Conservation (phyloP, 495 filamentous ascomycete genomes). For the Tetracladium marchalianum region DNA sequence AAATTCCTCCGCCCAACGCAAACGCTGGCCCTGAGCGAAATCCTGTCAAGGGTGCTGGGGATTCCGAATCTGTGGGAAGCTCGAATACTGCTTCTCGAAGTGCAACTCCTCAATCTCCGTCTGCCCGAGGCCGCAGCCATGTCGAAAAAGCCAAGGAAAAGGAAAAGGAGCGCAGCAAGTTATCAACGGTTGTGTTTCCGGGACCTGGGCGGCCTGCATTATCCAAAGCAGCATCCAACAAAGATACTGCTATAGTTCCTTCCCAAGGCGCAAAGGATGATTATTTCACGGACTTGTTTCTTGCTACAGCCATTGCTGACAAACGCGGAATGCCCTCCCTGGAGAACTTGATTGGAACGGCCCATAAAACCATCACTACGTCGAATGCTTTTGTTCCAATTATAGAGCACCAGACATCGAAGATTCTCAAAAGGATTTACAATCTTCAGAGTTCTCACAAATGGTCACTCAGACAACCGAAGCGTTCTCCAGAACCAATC, state of each 20-base stretch:
- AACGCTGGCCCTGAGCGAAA: constrained; percentile 17
- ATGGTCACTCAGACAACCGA: constrained; percentile 84
- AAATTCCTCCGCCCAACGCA: constrained; percentile 38
- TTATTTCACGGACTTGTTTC: constrained; percentile 75
- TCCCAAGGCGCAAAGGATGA: constrained; percentile 35
- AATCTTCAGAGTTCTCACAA: constrained; percentile 78
- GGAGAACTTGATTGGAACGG: constrained; percentile 57
- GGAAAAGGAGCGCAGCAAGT: constrained; percentile 52
- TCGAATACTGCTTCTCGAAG: constrained; percentile 25
- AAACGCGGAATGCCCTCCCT: constrained; percentile 50
- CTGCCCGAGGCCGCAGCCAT: constrained; percentile 36
- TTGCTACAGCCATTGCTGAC: constrained; percentile 53
- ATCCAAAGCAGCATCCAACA: constrained; percentile 35
- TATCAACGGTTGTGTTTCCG: constrained; percentile 69
- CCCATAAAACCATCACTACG: constrained; percentile 76
- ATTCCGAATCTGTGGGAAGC: constrained; percentile 21
- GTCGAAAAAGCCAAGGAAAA: constrained; percentile 50
- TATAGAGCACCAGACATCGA: constrained; percentile 74
- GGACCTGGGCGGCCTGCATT: constrained; percentile 25
- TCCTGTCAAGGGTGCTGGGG: constrained; percentile 22
- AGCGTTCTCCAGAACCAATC: constrained; percentile 66
- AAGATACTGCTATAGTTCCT: constrained; percentile 19
- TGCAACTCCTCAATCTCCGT: constrained; percentile 29
- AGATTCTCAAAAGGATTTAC: constrained; percentile 74
- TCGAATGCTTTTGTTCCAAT: constrained; percentile 65